Evolutionary conservation across 2,329 filamentous ascomycete species (phyloP).

Genomic region (Ceratocystis albifundus): DNA sequence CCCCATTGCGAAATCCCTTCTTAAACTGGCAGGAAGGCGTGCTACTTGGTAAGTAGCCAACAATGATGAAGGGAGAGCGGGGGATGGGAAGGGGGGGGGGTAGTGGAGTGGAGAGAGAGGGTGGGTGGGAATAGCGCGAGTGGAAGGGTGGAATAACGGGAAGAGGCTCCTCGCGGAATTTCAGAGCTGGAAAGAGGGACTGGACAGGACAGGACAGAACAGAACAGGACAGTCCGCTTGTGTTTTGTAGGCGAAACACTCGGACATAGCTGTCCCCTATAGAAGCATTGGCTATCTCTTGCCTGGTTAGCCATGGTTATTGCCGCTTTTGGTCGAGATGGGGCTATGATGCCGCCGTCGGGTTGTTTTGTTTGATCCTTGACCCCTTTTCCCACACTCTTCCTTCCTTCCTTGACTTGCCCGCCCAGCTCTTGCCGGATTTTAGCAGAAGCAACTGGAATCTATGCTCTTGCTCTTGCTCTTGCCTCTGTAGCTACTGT

Average conservation of each 20-base stretch:
- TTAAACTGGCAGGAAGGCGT: constrained; percentile 1
- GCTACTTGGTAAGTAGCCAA: neutral
- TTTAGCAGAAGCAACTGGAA: no score
- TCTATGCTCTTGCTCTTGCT: no score
- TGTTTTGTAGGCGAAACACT: neutral
- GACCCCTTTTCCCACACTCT: neutral
- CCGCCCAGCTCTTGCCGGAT: neutral
- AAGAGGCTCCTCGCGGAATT: neutral
- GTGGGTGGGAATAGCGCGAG: neutral
- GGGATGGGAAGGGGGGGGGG: neutral
- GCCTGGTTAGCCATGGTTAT: neutral
- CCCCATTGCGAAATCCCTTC: constrained; percentile 10
- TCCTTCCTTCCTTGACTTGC: neutral
- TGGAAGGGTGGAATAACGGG: neutral
- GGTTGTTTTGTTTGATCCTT: neutral
- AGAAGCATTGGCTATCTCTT: neutral
- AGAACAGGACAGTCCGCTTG: neutral
- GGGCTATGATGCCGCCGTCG: neutral
- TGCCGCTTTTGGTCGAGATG: neutral
- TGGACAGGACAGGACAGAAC: no score
- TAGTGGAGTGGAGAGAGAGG: neutral
- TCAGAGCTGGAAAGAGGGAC: neutral
- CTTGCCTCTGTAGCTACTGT: no score
- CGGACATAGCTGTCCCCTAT: neutral
- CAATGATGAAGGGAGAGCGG: neutral